Conservation (phyloP, 352 stramenopile species). For the Globisporangium iwayamae region DNA sequence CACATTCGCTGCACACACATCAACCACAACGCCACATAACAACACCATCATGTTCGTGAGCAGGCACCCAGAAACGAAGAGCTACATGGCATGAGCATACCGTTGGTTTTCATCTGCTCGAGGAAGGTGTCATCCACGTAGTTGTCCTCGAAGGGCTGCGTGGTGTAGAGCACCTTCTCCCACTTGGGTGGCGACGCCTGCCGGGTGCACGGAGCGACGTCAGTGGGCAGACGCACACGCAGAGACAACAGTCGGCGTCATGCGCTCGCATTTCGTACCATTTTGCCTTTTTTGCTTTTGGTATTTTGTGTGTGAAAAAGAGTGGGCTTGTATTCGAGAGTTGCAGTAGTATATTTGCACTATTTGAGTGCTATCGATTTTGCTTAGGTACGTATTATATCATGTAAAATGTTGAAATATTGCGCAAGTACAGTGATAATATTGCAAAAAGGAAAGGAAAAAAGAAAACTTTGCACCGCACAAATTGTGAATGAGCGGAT, state of each 20-base stretch:
- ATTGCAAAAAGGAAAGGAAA: too few relatives aligned
- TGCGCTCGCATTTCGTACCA: background rate
- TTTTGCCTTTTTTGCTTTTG: background rate
- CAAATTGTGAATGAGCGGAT: background rate
- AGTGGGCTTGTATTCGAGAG: background rate
- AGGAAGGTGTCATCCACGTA: slow-evolving; percentile 89
- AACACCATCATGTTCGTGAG: background rate
- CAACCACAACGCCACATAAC: background rate
- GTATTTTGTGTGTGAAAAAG: background rate
- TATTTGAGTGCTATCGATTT: too few relatives aligned
- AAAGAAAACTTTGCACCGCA: too few relatives aligned
- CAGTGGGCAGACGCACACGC: background rate
- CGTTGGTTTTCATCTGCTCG: slow-evolving; percentile 88
- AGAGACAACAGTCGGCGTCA: background rate
- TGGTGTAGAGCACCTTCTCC: slow-evolving; percentile 87
- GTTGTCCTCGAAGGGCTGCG: slow-evolving; percentile 88
- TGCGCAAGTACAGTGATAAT: too few relatives aligned
- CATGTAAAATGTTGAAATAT: too few relatives aligned
- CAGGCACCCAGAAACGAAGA: too few relatives aligned
- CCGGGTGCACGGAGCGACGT: background rate
- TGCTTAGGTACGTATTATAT: too few relatives aligned
- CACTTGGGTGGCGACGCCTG: slow-evolving; percentile 27
- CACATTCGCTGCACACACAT: slow-evolving; percentile 54
- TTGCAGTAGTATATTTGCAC: too few relatives aligned
- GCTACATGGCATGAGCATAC: slow-evolving; percentile 23